These are phyloP conservation scores for Fragaria iinumae DNA, from an alignment of 306 rosid genomes.

Conservation along the genomic window DNA sequence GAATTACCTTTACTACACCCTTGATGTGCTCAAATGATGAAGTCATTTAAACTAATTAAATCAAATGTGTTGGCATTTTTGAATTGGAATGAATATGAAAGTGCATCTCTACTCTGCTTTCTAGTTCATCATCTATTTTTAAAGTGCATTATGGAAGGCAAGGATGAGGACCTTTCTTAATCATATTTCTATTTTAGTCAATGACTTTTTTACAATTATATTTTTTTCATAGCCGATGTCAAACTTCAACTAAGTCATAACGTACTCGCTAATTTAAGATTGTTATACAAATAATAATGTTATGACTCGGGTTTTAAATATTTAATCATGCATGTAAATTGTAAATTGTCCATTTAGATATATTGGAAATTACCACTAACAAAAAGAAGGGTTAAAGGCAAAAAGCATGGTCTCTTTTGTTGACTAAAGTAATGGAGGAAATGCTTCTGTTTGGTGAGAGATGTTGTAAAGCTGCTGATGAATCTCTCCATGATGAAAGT, in stretches of 20 bases:
- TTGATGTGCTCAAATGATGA: background rate
- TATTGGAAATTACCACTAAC: no score
- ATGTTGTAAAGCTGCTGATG: background rate
- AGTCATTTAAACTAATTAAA: constrained; percentile 8
- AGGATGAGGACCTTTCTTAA: constrained; percentile 17
- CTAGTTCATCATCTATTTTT: background rate
- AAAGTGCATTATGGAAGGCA: constrained; percentile 17
- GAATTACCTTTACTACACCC: background rate
- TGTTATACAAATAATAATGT: no score
- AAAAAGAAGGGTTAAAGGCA: constrained; percentile 1
- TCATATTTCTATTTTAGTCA: background rate
- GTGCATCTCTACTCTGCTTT: background rate
- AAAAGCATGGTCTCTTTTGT: constrained; percentile 28
- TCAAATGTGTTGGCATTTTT: background rate
- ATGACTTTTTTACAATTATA: background rate
- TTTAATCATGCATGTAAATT: no score
- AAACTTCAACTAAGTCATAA: no score
- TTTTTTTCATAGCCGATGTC: background rate
- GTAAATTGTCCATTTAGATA: no score
- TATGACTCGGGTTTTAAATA: no score
- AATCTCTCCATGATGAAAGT: background rate
- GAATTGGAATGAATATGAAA: background rate
- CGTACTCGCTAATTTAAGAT: no score
- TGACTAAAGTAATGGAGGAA: constrained; percentile 26
- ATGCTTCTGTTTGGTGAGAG: constrained; percentile 18